Evolutionary conservation across 805 yeast genomes (phyloP).

Genomic region (Metschnikowia similis): DNA sequence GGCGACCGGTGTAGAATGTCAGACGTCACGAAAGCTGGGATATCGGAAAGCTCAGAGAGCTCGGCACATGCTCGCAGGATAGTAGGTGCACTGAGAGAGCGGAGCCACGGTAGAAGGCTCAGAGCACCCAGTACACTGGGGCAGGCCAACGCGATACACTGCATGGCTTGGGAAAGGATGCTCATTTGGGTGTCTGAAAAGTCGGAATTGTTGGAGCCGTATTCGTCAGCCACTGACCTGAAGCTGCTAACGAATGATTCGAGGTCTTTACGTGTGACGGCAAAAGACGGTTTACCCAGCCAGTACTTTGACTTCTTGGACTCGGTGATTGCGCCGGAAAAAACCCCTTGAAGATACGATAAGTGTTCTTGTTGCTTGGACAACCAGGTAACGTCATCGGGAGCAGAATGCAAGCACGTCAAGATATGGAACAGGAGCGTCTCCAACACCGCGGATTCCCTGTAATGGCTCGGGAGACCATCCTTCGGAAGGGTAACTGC

Average conservation of each 20-base stretch:
- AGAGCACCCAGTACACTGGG: neutral
- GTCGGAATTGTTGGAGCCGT: neutral
- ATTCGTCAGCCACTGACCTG: neutral
- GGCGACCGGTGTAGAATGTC: conserved; percentile 40
- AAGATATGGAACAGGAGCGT: conserved; percentile 14
- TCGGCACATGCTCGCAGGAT: conserved; percentile 31
- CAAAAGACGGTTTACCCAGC: neutral
- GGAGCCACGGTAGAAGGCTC: conserved; percentile 25
- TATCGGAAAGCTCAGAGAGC: conserved; percentile 22
- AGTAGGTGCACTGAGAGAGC: conserved; percentile 26
- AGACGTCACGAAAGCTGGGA: conserved; percentile 37
- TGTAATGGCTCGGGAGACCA: conserved; percentile 6
- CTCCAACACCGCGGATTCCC: conserved; percentile 9
- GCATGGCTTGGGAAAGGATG: neutral
- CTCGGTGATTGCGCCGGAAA: neutral
- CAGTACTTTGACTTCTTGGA: neutral
- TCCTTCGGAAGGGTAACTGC: conserved; percentile 3
- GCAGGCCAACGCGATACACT: conserved; percentile 6
- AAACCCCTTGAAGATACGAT: conserved; percentile 1
- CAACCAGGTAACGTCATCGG: conserved; percentile 9
- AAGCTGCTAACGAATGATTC: neutral
- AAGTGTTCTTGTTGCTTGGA: conserved; percentile 7
- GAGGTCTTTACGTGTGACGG: neutral
- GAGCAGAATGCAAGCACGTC: conserved; percentile 9
- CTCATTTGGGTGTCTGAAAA: neutral